Base-by-base conservation (phyloP, 2,329 filamentous ascomycete species). In the Neonectria coccinea region DNA sequence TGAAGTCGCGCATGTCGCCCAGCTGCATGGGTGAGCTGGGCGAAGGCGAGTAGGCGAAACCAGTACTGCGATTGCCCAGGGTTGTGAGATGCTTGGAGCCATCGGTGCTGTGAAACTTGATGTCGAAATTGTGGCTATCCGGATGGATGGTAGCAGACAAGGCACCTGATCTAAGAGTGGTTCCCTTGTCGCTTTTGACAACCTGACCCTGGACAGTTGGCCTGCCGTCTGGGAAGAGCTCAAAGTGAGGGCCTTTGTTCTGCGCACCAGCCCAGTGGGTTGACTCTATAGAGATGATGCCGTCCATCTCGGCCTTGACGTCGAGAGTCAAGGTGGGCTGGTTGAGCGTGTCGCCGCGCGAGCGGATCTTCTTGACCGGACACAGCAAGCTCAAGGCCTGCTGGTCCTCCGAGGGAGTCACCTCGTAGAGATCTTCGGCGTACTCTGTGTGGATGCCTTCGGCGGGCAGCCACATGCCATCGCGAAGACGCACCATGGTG, bases 391-490 rank as follows among this genome's bases (percentile, higher is more conserved):
- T 83, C 57, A 88, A 64, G n/a, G 80, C 80, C 64, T 83, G 83
- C 18, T 80, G 79, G 65, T 79, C 80, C 27, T 81, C 76, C 2
- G 78, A 81, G 56, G 84, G 75, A 3, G 82, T 82, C 59, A 83
- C 76, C 25, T 81, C 81, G 69, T 85, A 85, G 16, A 91, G 81
- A 65, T 91, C 88, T 76, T 91, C 89, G 36, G 89, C 89, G 70
- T 91, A 91, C 73, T 90, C 87, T 27, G 89, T 82, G 54, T 82
- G 81, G 74, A 89, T 84, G 65, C 84, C 86, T 76, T 88, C 85
- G 61, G 85, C 87, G 45, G 85, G 82, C 53, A 91, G 80, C 89
- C 89, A 91, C 89, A 91, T 79, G 41, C 78, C 78, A 76, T 80
- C 76, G 11, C 78, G 75, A 50, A 79, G 75, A 61, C 73, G 76